Base-by-base conservation (phyloP, 257 asterid species). In the Capsicum baccatum region DNA sequence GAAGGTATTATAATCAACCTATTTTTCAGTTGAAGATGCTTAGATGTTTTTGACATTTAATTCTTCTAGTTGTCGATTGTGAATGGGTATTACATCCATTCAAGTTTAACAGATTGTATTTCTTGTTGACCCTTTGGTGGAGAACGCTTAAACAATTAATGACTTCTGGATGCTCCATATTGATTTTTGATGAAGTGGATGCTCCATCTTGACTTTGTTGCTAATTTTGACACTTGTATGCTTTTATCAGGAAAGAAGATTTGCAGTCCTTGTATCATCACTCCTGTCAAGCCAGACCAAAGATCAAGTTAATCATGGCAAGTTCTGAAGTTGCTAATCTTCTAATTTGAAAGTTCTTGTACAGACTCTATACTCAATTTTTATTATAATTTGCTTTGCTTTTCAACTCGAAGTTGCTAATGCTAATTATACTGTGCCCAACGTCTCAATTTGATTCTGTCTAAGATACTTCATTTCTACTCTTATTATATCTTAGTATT, bases 241-340 rank as follows among this genome's bases (percentile, higher is more conserved):
- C 63, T 59, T 67, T 84, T 73, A 42, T 85, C 93, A 97, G 99
- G 99, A 95, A 91, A 90, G 97, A 89, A 89, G 99, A 88, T 97
- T 97, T 79, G 98, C 98, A 0, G 97, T 95, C 85, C 84, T 97
- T 85, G 91, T 87, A 86, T 95, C 98, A 84, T 92, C 99, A 12
- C 97, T 97, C 83, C 74, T 97, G 86, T 97, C 99, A 42, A 97
- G 99, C 92, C 99, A 97, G 89, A 95, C 99, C 9, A 97, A 95
- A 88, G 99, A 97, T 88, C 87, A 91, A 50, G 97, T 97, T 84
- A 95, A 89, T 85, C 98, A 97, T 84, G 99, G 99, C 88, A 95
- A 92, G 97, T 90, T 76, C 80, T 79, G 37, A 85, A 66, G 84
- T 80, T 85, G 58, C 71, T 48, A 70, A 67, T n/a, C 17, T 39